phyloP scores from a whole-genome alignment of 2,329 filamentous ascomycete species.

The Cadophora luteo-olivacea region DNA sequence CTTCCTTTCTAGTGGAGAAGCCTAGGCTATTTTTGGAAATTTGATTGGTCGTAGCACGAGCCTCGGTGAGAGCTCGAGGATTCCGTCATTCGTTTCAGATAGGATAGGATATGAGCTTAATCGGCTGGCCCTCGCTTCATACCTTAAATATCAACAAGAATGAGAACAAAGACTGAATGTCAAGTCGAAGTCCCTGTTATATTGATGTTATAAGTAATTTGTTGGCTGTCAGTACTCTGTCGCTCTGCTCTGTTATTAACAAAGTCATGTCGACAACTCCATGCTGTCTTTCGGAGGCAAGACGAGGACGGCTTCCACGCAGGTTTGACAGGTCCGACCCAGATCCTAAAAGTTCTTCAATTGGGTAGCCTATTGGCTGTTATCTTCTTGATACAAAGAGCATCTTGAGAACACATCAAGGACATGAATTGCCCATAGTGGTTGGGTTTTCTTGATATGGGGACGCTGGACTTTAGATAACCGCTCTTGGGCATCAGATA shows the following conservation, averaged over 20 bases:
- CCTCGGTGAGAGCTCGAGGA: slow-evolving; percentile 16
- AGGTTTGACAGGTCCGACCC: not conserved
- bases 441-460: not conserved
- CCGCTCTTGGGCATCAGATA: not conserved
- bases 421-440: not conserved
- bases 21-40: slow-evolving; percentile 11
- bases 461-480: not conserved
- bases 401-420: not conserved
- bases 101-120: slow-evolving; percentile 2
- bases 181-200: not conserved
- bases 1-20: not conserved
- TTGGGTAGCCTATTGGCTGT: not conserved
- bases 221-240: not conserved
- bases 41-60: not conserved
- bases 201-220: not conserved
- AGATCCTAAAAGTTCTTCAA: not conserved
- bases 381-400: not conserved
- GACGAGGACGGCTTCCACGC: not conserved
- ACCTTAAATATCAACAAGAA: not conserved
- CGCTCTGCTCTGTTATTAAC: not conserved
- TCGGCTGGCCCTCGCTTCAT: not conserved
- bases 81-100: slow-evolving; percentile 18
- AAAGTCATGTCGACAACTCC: not conserved
- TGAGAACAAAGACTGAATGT: not conserved
- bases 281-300: not conserved